Evolutionary conservation across 495 filamentous ascomycete genomes (phyloP), one percentile per base, ranked within the genome.

Genomic region (Neurospora sp.): DNA sequence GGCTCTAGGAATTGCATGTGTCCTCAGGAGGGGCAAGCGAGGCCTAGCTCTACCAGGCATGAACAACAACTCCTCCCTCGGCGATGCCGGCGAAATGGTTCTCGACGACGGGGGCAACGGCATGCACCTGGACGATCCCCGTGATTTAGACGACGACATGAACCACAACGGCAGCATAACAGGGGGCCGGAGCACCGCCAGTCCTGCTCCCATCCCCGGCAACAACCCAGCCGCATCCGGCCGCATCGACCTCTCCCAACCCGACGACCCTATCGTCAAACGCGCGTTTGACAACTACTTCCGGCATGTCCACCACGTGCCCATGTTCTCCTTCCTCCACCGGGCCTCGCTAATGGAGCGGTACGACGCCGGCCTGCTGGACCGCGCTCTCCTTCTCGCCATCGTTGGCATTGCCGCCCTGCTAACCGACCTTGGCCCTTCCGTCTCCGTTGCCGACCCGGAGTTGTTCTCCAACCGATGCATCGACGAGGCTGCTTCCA

Each of bases 281-380:
- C 78, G 78, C 27, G 83, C 82, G 22, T 85, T 87, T 69, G 83
- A 82, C 73, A 79, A 78, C 71, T 86, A 83, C 76, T 87, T 87
- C 77, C 81, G 82, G 12, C 81, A 86, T 48, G 80, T 87, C 48
- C 84, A 87, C 75, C 85, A 85, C 70, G 80, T 87, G 71, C 83
- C 83, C 69, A 82, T 83, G 74, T 86, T 84, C 75, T 81, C 82
- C 39, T 87, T 87, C 68, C 75, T 87, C 44, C 84, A 86, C 72
- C 83, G 84, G 2, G 83, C 85, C 1, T 87, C 84, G 0, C 82
- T 86, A 22, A 85, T 86, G 84, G 82, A 87, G 41, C 81, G 83
- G 0, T 85, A 84, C 74, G 81, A 86, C 71, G 81, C 84, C n/a
- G 84, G 83, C 27, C 80, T 81, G 68, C 81, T 86, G 74, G 83